A percentile compares a stretch with the other conserved stretches of the same genome.
These are phyloP conservation scores for Avicennia marina DNA, from an alignment of 257 asterid genomes.

Conservation along the genomic window DNA sequence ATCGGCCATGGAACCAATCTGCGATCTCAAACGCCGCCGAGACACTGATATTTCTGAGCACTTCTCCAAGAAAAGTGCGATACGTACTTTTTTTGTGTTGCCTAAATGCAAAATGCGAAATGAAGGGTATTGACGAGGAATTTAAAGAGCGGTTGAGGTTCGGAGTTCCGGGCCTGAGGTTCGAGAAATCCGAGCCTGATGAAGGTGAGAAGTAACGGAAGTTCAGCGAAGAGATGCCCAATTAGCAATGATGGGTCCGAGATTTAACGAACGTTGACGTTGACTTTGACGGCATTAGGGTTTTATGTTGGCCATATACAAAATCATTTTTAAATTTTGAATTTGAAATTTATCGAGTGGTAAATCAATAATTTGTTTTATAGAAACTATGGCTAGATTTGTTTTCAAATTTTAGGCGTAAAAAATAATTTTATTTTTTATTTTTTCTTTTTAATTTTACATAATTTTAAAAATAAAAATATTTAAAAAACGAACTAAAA, in stretches of 20 bases:
- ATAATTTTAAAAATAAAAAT: too few species aligned
- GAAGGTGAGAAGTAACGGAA: slow-evolving; percentile 19
- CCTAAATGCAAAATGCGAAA: slow-evolving; percentile 6
- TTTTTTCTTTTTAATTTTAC: too few species aligned
- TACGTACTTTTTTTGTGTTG: not conserved
- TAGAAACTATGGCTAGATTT: not conserved
- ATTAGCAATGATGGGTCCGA: slow-evolving; percentile 25
- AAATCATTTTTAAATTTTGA: not conserved
- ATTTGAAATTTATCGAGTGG: too few species aligned
- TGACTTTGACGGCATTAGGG: slow-evolving; percentile 3
- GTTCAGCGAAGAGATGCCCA: slow-evolving; percentile 19
- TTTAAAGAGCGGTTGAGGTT: slow-evolving; percentile 21
- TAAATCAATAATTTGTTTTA: not conserved
- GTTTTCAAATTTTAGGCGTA: too few species aligned
- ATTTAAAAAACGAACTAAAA: too few species aligned
- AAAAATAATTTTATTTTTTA: too few species aligned
- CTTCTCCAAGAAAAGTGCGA: not conserved
- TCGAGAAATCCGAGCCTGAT: slow-evolving; percentile 18
- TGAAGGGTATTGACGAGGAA: not conserved
- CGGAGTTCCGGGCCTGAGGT: slow-evolving; percentile 31
- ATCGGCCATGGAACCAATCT: slow-evolving; percentile 43
- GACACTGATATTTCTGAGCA: not conserved
- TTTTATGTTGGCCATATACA: not conserved
- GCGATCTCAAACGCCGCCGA: slow-evolving; percentile 36
- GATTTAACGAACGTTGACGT: slow-evolving; percentile 26